phyloP scores from a whole-genome alignment of 2,329 filamentous ascomycete genomes.

The Penicillium sp. region DNA sequence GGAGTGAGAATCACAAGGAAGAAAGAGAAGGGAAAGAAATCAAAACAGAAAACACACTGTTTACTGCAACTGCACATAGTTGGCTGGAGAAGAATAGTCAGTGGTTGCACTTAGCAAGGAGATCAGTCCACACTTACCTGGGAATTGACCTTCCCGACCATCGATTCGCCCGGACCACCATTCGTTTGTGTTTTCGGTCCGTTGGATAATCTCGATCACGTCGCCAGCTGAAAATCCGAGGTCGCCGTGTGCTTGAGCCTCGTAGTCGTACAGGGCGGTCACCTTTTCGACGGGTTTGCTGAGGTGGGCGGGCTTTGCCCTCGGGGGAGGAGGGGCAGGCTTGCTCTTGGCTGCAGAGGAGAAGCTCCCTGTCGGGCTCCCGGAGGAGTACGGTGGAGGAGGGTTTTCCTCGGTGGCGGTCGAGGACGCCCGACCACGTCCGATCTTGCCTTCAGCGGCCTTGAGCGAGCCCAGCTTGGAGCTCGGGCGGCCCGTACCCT shows the following conservation, averaged over 20 bases:
- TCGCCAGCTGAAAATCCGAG: conserved; percentile 89
- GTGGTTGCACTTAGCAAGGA: conserved; percentile 14
- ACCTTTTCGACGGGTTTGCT: conserved; percentile 75
- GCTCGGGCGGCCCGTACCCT: conserved; percentile 60
- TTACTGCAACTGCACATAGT: conserved; percentile 44
- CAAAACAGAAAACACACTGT: conserved; percentile 4
- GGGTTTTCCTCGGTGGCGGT: conserved; percentile 62
- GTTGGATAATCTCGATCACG: conserved; percentile 80
- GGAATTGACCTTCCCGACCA: conserved; percentile 87
- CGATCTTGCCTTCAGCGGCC: conserved; percentile 42
- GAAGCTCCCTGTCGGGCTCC: conserved; percentile 45
- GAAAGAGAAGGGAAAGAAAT: conserved; percentile 8
- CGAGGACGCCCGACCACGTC: conserved; percentile 39
- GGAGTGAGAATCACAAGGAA: not conserved
- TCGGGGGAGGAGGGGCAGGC: conserved; percentile 70
- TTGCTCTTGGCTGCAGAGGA: conserved; percentile 69
- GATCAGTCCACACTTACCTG: conserved; percentile 65
- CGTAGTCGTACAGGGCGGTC: conserved; percentile 93
- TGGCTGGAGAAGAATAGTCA: conserved; percentile 30
- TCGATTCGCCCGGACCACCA: conserved; percentile 91
- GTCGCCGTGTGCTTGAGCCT: conserved; percentile 92
- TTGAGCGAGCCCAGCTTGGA: conserved; percentile 38
- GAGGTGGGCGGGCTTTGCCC: conserved; percentile 77
- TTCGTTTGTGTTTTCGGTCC: conserved; percentile 91
- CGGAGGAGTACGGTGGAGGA: conserved; percentile 71